Evolutionary conservation across 805 yeast genomes (phyloP).

Genomic region (Candida corydali): DNA sequence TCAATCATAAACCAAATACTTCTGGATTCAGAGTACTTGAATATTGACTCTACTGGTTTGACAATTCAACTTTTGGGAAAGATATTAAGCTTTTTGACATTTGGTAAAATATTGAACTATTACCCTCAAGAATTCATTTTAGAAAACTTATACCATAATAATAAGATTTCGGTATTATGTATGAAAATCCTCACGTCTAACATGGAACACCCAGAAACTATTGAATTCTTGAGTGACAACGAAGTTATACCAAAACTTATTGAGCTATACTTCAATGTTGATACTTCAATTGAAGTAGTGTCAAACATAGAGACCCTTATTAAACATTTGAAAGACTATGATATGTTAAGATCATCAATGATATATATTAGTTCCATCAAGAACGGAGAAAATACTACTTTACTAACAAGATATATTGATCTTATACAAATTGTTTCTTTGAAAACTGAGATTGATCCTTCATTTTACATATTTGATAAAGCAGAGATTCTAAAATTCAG

Average conservation of each 20-base stretch:
- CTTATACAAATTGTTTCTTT: conserved; percentile 14
- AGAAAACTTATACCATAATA: conserved; percentile 6
- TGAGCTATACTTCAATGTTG: conserved; percentile 3
- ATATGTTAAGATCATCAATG: neutral
- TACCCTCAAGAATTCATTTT: conserved; percentile 16
- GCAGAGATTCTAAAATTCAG: conserved; percentile 13
- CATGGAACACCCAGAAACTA: conserved; percentile 5
- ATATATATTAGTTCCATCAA: conserved; percentile 10
- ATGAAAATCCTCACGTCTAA: conserved; percentile 9
- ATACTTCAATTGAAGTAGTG: conserved; percentile 7
- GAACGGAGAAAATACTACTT: conserved; percentile 11
- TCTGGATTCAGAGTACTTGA: conserved; percentile 8
- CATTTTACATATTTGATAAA: conserved; percentile 10
- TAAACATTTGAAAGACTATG: neutral
- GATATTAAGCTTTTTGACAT: conserved; percentile 10
- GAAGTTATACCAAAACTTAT: conserved; percentile 2
- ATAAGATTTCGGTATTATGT: conserved; percentile 6
- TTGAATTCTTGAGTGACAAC: conserved; percentile 7
- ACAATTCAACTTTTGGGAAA: conserved; percentile 13
- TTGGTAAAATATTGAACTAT: conserved; percentile 12
- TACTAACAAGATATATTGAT: conserved; percentile 18
- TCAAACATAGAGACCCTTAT: conserved; percentile 12
- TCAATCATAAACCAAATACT: conserved; percentile 13
- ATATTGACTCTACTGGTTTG: conserved; percentile 13
- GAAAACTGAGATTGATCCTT: conserved; percentile 5